Percentiles rank a stretch among this genome's conserved stretches.
Evolutionary conservation across 2,329 filamentous ascomycete species (phyloP).

Genomic region (Epichloe aotearoae): DNA sequence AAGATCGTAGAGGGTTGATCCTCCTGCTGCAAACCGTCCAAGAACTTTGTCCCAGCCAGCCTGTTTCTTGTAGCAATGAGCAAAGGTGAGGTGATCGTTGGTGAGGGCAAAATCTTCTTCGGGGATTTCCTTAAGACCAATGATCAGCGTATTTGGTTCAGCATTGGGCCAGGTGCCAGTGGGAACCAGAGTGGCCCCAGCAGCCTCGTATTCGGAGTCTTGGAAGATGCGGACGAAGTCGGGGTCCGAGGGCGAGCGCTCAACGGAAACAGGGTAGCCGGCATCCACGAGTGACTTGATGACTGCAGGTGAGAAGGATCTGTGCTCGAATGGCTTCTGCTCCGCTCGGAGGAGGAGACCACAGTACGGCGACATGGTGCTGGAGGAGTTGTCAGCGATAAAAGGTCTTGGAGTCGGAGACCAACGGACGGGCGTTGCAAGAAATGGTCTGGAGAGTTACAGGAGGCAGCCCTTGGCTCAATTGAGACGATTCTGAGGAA

Average conservation of each 20-base stretch:
- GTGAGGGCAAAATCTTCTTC: constrained; percentile 47
- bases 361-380: constrained; percentile 16
- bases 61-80: constrained; percentile 61
- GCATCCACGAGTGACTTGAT: constrained; percentile 47
- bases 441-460: not conserved
- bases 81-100: constrained; percentile 12
- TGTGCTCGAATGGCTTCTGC: constrained; percentile 27
- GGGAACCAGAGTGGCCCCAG: constrained; percentile 51
- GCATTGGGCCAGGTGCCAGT: constrained; percentile 56
- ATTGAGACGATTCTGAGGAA: not conserved
- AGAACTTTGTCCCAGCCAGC: constrained; percentile 68
- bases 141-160: constrained; percentile 54
- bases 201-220: constrained; percentile 46
- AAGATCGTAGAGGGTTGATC: constrained; percentile 54
- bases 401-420: not conserved
- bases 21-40: constrained; percentile 61
- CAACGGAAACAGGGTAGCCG: constrained; percentile 55
- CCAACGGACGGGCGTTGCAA: not conserved
- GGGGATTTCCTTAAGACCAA: constrained; percentile 68
- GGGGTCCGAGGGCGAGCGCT: constrained; percentile 29
- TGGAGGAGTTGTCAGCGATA: not conserved
- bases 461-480: not conserved
- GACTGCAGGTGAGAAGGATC: constrained; percentile 28
- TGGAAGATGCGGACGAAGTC: constrained; percentile 45
- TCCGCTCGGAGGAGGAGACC: constrained; percentile 42